These are phyloP conservation scores for Cladosporium sp. DNA, from an alignment of 2,329 filamentous ascomycete genomes.

Conservation along the genomic window DNA sequence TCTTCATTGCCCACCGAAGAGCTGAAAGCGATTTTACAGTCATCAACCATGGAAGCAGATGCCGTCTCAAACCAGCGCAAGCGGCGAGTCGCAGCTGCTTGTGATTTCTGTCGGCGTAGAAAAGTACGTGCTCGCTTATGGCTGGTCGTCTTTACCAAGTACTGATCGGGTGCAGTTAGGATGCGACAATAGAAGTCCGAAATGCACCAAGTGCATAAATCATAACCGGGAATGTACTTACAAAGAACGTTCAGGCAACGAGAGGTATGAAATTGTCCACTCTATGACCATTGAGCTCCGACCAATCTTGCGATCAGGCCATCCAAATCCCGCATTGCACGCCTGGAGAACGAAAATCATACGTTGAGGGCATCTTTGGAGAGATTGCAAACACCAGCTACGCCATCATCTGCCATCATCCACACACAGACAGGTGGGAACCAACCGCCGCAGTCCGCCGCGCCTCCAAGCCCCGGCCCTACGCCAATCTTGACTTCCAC, in stretches of 20 bases:
- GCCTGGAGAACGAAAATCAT: neutral
- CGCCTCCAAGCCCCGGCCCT: no score
- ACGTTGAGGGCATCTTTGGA: neutral
- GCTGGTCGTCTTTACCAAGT: no score
- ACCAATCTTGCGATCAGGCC: neutral
- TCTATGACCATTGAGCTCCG: neutral
- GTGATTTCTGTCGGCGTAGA: conserved; percentile 2
- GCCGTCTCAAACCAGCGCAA: neutral
- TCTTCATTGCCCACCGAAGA: neutral
- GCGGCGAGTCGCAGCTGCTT: neutral
- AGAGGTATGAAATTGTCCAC: neutral
- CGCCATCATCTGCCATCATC: neutral
- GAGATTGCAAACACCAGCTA: neutral
- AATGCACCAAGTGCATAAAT: neutral
- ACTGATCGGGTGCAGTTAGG: neutral
- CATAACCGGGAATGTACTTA: neutral
- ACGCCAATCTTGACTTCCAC: no score
- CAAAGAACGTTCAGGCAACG: neutral
- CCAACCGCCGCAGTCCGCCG: no score
- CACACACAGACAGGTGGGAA: no score
- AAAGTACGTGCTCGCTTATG: neutral
- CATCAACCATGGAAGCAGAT: neutral
- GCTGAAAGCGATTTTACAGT: no score
- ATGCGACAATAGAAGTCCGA: conserved; percentile 1
- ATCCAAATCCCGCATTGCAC: neutral